Percentiles rank a stretch among this genome's conserved stretches.
Evolutionary conservation across 2,329 filamentous ascomycete species (phyloP).

Genomic region (Scytalidium sp.): DNA sequence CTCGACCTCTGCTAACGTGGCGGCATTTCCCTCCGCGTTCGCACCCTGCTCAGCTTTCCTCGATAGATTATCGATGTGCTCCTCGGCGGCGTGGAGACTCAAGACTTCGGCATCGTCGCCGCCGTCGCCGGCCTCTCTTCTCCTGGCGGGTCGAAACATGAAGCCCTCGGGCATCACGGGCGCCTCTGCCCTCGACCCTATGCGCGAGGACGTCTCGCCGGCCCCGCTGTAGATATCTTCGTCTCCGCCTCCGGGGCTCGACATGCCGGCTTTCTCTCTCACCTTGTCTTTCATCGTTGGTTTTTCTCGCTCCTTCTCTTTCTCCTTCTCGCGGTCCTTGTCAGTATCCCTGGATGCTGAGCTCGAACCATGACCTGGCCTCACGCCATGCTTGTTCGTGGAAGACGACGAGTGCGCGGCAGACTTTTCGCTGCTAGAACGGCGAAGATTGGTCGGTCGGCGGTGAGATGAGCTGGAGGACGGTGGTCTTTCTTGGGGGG

Average conservation of each 20-base stretch:
- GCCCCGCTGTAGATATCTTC: background rate
- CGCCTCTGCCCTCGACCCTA: background rate
- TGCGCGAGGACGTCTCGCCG: background rate
- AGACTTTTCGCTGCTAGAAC: slow-evolving; percentile 23
- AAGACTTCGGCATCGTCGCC: background rate
- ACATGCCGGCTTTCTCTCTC: slow-evolving; percentile 2
- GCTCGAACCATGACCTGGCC: slow-evolving; percentile 8
- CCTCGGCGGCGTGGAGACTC: background rate
- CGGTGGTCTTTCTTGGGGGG: slow-evolving; percentile 27
- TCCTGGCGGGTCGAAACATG: background rate
- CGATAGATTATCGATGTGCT: slow-evolving; percentile 4
- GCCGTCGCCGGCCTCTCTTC: too few relatives aligned
- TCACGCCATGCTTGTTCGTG: slow-evolving; percentile 23
- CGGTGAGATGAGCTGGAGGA: slow-evolving; percentile 17
- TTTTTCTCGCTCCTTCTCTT: slow-evolving; percentile 1
- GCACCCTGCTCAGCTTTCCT: slow-evolving; percentile 14
- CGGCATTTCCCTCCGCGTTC: slow-evolving; percentile 31
- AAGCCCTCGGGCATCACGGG: background rate
- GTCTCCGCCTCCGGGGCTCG: background rate
- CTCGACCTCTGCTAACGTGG: slow-evolving; percentile 32
- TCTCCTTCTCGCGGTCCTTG: slow-evolving; percentile 8
- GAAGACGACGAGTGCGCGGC: slow-evolving; percentile 12
- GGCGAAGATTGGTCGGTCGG: slow-evolving; percentile 16
- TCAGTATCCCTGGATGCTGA: slow-evolving; percentile 10
- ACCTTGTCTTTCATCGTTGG: background rate